These are phyloP conservation scores for Aureobasidium sp. DNA, from an alignment of 2,329 filamentous ascomycete genomes.

Conservation along the genomic window DNA sequence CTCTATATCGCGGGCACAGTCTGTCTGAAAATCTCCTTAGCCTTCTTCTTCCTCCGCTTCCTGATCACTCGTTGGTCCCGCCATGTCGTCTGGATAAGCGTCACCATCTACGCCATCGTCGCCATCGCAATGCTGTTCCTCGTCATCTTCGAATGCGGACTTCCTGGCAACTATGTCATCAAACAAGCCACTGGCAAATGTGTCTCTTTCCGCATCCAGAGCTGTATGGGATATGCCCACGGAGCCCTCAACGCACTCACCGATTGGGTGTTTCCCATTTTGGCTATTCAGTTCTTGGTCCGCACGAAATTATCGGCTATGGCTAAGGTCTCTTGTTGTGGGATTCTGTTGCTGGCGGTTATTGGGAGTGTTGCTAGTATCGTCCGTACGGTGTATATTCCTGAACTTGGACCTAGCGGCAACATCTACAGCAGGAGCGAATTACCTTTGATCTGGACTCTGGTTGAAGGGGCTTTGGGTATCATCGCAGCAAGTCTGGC, in stretches of 20 bases:
- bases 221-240: not conserved
- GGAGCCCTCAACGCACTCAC: conserved; percentile 31
- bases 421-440: conserved; percentile 21
- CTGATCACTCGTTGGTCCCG: conserved; percentile 33
- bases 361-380: conserved; percentile 21
- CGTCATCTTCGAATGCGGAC: conserved; percentile 27
- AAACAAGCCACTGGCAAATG: not conserved
- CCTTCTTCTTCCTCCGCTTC: conserved; percentile 39
- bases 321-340: conserved; percentile 35
- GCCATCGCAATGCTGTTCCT: conserved; percentile 25
- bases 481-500: conserved; percentile 28
- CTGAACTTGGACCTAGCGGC: conserved; percentile 16
- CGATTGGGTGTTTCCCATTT: conserved; percentile 29
- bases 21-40: conserved; percentile 38
- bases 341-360: conserved; percentile 34
- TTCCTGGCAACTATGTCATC: conserved; percentile 14
- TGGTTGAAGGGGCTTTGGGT: conserved; percentile 28
- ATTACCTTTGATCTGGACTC: conserved; percentile 22
- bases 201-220: not conserved
- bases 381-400: conserved; percentile 22
- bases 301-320: conserved; percentile 34
- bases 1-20: conserved; percentile 36
- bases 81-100: conserved; percentile 22
- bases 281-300: conserved; percentile 35
- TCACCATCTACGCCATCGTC: conserved; percentile 30